Percentiles rank a stretch among this genome's conserved stretches.
Conservation (phyloP, 1,284 basidiomycete species). For the Boletus semigastroideus region DNA sequence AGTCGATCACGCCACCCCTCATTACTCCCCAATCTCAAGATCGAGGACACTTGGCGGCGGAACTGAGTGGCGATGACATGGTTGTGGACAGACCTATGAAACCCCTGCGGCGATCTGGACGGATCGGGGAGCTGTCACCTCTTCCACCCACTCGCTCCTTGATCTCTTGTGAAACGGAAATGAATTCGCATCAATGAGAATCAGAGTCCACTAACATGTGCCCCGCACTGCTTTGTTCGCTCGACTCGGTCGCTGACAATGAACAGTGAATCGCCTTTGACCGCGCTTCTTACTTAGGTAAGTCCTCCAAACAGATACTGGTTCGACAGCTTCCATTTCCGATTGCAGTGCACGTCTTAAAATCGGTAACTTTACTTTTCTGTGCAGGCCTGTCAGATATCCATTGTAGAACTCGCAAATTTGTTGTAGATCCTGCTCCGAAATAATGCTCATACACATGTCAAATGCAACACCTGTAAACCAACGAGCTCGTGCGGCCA, state of each 20-base stretch:
- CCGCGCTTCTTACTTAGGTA: conserved; percentile 27
- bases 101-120: conserved; percentile 35
- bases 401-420: conserved; percentile 27
- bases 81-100: conserved; percentile 36
- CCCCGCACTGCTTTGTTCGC: conserved; percentile 16
- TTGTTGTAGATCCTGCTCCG: conserved; percentile 26
- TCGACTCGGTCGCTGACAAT: conserved; percentile 25
- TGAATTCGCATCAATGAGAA: conserved; percentile 32
- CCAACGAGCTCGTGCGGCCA: conserved; percentile 17
- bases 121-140: conserved; percentile 30
- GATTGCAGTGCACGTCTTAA: conserved; percentile 22
- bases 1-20: conserved; percentile 13
- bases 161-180: conserved; percentile 33
- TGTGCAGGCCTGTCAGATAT: conserved; percentile 17
- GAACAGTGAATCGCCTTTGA: conserved; percentile 23
- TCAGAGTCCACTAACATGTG: conserved; percentile 20
- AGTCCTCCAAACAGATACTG: conserved; percentile 14
- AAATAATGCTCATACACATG: conserved; percentile 29
- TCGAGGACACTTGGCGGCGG: conserved; percentile 24
- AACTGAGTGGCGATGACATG: conserved; percentile 31
- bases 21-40: conserved; percentile 22
- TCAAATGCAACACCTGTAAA: conserved; percentile 13
- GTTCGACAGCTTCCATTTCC: conserved; percentile 15
- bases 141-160: conserved; percentile 24
- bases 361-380: conserved; percentile 15